phyloP scores from a whole-genome alignment of 2,329 filamentous ascomycete genomes.

The Hypoxylon rubiginosum region DNA sequence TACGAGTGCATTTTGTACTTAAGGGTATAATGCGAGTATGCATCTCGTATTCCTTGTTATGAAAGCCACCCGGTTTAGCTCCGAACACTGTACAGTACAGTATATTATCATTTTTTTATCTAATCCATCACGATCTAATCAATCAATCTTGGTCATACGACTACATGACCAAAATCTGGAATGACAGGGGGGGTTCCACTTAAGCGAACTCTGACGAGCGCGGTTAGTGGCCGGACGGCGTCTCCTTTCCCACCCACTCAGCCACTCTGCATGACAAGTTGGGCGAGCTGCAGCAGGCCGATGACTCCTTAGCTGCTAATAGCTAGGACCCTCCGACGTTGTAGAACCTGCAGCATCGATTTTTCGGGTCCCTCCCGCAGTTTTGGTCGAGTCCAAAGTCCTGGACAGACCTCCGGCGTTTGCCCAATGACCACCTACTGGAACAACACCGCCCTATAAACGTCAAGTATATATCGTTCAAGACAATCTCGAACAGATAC shows the following conservation, averaged over 20 bases:
- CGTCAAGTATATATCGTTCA: background rate
- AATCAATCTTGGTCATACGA: constrained; percentile 46
- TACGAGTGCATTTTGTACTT: too few species aligned
- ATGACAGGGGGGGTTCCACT: constrained; percentile 25
- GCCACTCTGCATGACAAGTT: constrained; percentile 35
- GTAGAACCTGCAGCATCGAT: constrained; percentile 21
- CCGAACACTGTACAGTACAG: constrained; percentile 14
- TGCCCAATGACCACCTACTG: background rate
- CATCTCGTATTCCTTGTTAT: background rate
- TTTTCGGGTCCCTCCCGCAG: constrained; percentile 14
- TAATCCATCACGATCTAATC: constrained; percentile 48
- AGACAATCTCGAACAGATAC: background rate
- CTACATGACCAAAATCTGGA: constrained; percentile 25
- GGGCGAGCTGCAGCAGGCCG: constrained; percentile 34
- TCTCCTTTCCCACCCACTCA: constrained; percentile 23
- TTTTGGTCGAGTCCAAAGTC: constrained; percentile 8
- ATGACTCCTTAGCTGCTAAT: constrained; percentile 16
- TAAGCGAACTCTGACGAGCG: constrained; percentile 17
- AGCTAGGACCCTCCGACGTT: constrained; percentile 26
- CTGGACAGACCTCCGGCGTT: constrained; percentile 3
- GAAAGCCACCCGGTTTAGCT: background rate
- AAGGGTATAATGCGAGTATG: background rate
- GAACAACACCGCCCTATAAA: background rate
- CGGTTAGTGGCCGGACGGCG: constrained; percentile 24
- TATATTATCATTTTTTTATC: constrained; percentile 47